Percentiles rank a stretch among this genome's conserved stretches.
Evolutionary conservation across 1,284 basidiomycete genomes (phyloP).

Genomic region (Vanrija humicola): DNA sequence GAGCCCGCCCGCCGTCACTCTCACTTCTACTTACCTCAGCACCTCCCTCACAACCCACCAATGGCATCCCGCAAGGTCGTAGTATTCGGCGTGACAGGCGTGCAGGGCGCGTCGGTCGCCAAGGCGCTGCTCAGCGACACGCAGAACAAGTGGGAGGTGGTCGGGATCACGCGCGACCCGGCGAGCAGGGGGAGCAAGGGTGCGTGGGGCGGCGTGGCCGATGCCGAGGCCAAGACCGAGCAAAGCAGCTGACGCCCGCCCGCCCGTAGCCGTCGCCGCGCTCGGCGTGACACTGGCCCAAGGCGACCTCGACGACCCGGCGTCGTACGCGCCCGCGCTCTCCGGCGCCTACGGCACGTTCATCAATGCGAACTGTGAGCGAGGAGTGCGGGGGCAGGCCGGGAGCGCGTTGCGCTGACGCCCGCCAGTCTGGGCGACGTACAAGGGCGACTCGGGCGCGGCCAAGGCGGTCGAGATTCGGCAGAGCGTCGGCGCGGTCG

Average conservation of each 20-base stretch:
- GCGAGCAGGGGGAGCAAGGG: neutral
- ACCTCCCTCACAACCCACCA: neutral
- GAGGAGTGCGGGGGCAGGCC: neutral
- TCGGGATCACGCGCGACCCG: conserved; percentile 22
- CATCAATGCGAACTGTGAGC: conserved; percentile 24
- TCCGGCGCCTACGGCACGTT: conserved; percentile 15
- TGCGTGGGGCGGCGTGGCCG: neutral
- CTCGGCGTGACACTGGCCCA: conserved; percentile 14
- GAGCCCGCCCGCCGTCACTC: no score
- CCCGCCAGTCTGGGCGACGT: conserved; percentile 3
- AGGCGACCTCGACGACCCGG: conserved; percentile 19
- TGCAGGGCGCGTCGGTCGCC: conserved; percentile 18
- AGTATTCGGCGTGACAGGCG: conserved; percentile 18
- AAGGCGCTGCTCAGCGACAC: conserved; percentile 12
- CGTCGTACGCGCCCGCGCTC: conserved; percentile 12
- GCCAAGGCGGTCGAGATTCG: conserved; percentile 10
- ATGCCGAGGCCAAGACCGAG: no score
- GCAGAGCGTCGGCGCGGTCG: conserved; percentile 21
- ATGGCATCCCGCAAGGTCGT: conserved; percentile 7
- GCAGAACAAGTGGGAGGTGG: conserved; percentile 9
- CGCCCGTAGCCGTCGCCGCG: neutral
- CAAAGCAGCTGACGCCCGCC: neutral
- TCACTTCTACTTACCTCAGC: no score
- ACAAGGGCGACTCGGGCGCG: conserved; percentile 4
- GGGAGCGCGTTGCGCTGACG: no score